Percentiles rank a stretch among this genome's conserved stretches.
These are phyloP conservation scores for Anethum foeniculum DNA, from an alignment of 140 eudicot species.

Conservation along the genomic window DNA sequence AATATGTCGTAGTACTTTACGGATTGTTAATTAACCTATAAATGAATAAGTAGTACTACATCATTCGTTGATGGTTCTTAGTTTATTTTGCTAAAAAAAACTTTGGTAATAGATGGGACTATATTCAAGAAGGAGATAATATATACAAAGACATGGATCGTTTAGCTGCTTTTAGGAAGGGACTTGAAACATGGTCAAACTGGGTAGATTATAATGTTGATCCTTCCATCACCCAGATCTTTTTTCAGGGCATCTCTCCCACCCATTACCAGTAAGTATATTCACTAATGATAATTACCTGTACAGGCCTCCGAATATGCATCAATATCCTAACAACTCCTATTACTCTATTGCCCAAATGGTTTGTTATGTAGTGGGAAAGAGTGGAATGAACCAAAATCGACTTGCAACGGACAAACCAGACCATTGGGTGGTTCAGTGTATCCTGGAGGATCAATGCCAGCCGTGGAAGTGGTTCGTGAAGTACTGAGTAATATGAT, in stretches of 20 bases:
- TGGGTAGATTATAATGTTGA: constrained; percentile 60
- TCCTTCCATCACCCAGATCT: constrained; percentile 38
- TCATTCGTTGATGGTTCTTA: neutral
- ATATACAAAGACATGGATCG: constrained; percentile 60
- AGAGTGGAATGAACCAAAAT: constrained; percentile 38
- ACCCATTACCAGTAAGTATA: constrained; percentile 60
- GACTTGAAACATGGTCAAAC: constrained; percentile 56
- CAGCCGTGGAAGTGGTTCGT: constrained; percentile 30
- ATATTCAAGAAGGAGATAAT: constrained; percentile 38
- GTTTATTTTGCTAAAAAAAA: too few relatives aligned
- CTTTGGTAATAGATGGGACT: constrained; percentile 50
- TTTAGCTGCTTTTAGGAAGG: constrained; percentile 50
- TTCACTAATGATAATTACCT: neutral
- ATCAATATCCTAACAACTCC: neutral
- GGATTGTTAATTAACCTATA: neutral
- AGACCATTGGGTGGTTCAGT: constrained; percentile 26
- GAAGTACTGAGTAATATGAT: constrained; percentile 30
- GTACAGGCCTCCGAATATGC: neutral
- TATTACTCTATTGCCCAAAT: neutral
- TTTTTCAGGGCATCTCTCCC: constrained; percentile 80
- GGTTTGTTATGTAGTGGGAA: constrained; percentile 27
- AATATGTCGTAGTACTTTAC: neutral
- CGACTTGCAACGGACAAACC: constrained; percentile 35
- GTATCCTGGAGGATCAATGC: constrained; percentile 23
- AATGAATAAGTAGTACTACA: neutral